Conservation (phyloP, 2,329 filamentous ascomycete genomes). For the Hypocrella siamensis region DNA sequence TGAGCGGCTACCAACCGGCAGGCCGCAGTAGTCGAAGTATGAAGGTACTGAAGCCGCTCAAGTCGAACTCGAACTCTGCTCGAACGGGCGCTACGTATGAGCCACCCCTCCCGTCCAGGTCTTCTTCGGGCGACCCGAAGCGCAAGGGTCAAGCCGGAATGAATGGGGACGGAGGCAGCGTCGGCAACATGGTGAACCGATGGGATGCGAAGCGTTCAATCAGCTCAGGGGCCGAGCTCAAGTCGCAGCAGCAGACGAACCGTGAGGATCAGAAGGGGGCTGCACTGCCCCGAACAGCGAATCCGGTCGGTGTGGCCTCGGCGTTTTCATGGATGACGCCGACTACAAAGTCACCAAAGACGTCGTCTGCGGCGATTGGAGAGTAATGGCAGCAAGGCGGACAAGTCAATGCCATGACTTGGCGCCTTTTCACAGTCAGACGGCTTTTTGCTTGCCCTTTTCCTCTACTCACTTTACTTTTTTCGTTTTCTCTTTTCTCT, state of each 20-base stretch:
- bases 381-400: too few species aligned
- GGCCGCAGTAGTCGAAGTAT: constrained; percentile 52
- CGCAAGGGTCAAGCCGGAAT: constrained; percentile 34
- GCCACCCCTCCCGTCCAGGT: constrained; percentile 26
- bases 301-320: constrained; percentile 82
- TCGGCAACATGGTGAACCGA: constrained; percentile 16
- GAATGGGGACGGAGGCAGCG: constrained; percentile 12
- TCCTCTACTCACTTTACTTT: too few species aligned
- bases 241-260: constrained; percentile 19
- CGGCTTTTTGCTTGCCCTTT: too few species aligned
- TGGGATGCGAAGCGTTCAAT: constrained; percentile 40
- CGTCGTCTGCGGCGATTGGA: constrained; percentile 13
- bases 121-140: constrained; percentile 30
- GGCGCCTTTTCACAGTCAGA: too few species aligned
- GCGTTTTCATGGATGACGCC: constrained; percentile 86
- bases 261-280: constrained; percentile 21
- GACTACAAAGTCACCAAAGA: constrained; percentile 17
- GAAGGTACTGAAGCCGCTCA: constrained; percentile 77
- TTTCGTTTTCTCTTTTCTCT: too few species aligned
- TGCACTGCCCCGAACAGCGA: constrained; percentile 43
- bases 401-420: too few species aligned
- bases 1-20: constrained; percentile 56
- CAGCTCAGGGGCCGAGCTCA: constrained; percentile 24
- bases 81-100: constrained; percentile 38
- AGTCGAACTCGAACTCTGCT: constrained; percentile 39